phyloP scores from a whole-genome alignment of 805 yeast species.

The Lipomyces mesembrius region DNA sequence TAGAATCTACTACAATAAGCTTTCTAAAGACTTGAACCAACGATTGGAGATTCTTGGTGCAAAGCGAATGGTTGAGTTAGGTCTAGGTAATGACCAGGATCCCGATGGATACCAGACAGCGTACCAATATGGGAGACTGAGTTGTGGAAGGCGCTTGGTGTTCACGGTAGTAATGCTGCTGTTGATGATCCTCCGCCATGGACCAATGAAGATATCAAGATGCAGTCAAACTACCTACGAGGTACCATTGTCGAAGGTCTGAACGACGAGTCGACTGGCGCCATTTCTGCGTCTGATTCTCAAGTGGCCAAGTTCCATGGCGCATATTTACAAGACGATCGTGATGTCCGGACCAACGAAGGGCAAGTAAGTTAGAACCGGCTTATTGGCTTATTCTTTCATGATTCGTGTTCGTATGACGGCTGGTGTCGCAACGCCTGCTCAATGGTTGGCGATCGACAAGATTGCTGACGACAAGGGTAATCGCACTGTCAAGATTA shows the following conservation, averaged over 20 bases:
- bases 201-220: conserved; percentile 95
- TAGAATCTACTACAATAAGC: conserved; percentile 90
- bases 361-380: conserved; percentile 90
- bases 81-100: conserved; percentile 96
- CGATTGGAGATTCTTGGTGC: conserved; percentile 75
- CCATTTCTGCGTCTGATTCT: conserved; percentile 86
- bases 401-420: conserved; percentile 98
- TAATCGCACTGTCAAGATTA: conserved; percentile 89
- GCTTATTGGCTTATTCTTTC: conserved; percentile 90
- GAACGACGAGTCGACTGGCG: conserved; percentile 81
- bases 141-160: conserved; percentile 88
- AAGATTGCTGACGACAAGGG: conserved; percentile 78
- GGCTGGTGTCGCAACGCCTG: conserved; percentile 86
- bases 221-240: conserved; percentile 82
- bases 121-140: conserved; percentile 82
- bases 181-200: conserved; percentile 89
- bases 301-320: conserved; percentile 97
- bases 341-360: conserved; percentile 94
- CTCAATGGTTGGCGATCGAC: conserved; percentile 86
- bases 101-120: conserved; percentile 95
- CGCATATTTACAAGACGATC: conserved; percentile 97
- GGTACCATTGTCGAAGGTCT: conserved; percentile 92
- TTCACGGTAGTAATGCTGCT: conserved; percentile 74
- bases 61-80: conserved; percentile 70
- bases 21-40: conserved; percentile 71